Conservation (phyloP, 2,329 filamentous ascomycete species). For the Ophiostoma pallidulum region DNA sequence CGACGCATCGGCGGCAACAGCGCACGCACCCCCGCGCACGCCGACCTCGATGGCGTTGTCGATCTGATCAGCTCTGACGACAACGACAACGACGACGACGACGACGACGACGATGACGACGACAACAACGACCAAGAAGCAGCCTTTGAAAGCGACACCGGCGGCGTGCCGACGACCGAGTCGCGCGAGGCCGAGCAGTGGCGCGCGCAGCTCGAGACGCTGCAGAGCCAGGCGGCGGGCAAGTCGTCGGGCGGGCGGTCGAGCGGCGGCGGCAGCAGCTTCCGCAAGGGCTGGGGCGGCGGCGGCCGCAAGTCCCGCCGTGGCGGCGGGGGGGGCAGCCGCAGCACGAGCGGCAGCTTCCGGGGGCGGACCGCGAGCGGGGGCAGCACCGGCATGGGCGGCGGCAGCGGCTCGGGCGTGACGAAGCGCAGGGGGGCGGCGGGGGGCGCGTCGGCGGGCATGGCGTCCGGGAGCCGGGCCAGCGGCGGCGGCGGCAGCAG, state of each 20-base stretch:
- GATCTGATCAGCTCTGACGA: conserved; percentile 39
- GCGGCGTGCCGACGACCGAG: background rate
- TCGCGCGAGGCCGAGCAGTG: conserved; percentile 21
- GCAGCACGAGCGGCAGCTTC: conserved; percentile 8
- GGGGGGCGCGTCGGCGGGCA: background rate
- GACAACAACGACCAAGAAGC: background rate
- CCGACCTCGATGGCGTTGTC: conserved; percentile 35
- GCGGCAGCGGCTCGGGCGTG: conserved; percentile 14
- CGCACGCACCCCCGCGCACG: background rate
- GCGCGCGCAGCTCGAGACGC: conserved; percentile 22
- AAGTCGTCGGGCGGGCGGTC: conserved; percentile 3
- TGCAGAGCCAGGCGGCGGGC: conserved; percentile 15
- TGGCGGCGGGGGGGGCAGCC: conserved; percentile 11
- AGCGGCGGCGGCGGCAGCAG: background rate
- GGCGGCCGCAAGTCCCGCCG: conserved; percentile 10
- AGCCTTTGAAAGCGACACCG: background rate
- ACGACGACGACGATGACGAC: background rate
- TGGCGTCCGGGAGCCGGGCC: background rate
- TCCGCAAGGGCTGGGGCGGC: conserved; percentile 8
- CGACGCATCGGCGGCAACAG: background rate
- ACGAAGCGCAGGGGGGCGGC: conserved; percentile 7
- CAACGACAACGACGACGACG: background rate
- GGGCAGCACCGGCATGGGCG: too few species aligned
- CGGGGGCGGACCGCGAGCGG: conserved; percentile 8
- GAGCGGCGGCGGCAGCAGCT: too few species aligned